Conservation (phyloP, 306 rosid species). For the Mucuna pruriens region DNA sequence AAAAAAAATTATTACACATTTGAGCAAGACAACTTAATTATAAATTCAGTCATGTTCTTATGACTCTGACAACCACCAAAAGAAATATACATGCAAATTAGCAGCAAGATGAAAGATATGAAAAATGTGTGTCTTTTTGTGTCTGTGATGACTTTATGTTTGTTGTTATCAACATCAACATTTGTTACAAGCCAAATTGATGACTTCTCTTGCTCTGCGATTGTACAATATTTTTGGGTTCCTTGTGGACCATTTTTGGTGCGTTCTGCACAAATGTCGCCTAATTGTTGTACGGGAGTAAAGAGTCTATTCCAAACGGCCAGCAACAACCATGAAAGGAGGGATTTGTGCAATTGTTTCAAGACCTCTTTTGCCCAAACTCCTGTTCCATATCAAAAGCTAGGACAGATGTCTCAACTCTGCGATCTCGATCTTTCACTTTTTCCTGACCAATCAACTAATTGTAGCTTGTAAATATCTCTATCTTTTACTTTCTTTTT, state of each 20-base stretch:
- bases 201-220: not conserved
- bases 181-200: not conserved
- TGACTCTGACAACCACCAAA: too few species aligned
- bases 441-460: not conserved
- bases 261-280: not conserved
- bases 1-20: too few species aligned
- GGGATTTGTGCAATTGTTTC: not conserved
- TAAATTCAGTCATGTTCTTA: too few species aligned
- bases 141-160: not conserved
- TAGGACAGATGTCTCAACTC: not conserved
- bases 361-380: not conserved
- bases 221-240: not conserved
- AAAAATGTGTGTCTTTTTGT: not conserved
- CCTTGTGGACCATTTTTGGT: not conserved
- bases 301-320: not conserved
- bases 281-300: not conserved
- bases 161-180: not conserved
- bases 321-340: not conserved
- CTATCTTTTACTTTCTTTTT: not conserved
- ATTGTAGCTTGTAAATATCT: not conserved
- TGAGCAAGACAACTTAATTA: too few species aligned
- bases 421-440: not conserved
- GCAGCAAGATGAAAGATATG: not conserved
- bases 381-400: not conserved
- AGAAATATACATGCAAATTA: conserved; percentile 29